Base-by-base conservation (phyloP, 2,329 filamentous ascomycete species). In the Alternaria rosae region DNA sequence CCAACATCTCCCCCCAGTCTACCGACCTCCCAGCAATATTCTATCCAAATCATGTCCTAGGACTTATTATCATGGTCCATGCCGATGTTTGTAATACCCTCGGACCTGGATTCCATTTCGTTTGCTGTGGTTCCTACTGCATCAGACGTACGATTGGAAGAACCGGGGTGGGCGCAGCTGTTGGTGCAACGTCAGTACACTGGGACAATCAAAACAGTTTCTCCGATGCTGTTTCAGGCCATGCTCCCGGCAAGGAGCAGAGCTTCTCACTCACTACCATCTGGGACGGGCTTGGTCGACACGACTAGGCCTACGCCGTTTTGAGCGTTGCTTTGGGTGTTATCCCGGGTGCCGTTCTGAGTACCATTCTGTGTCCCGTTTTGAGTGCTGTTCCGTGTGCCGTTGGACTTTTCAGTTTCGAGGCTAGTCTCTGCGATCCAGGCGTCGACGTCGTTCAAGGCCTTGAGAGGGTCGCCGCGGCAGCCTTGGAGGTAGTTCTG, bases 401-500 rank as follows among this genome's bases (percentile, higher is more conserved):
- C 30, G 13, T n/a, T 15, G 1, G 30, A n/a, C 35, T 6, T 21
- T 7, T 32, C 15, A 8, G 28, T 20, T 20, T 51, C 20, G 5
- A n/a, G 47, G 23, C 35, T 51, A 10, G 66, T 71, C 6, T 71
- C 58, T 6, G 51, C 43, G 8, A 74, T 60, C 73, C 73, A 75
- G 4, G 62, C 54, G 15, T 70, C 67, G 2, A 73, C 62, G 0
- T 71, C 66, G 11, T 41, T 32, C 15, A 74, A 41, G 8, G 68
- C 73, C 35, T 64, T 69, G 50, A 56, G 32, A 1, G 73, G 70
- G 47, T 76, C 68, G n/a, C 73, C 69, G 10, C 71, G 72, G 25
- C 73, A 75, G 20, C 48, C 58, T 51, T 76, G 70, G 6, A 76
- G 61, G 38, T 72, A 77, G 44, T 71, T 73, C 28, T 78, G 76